Conservation (phyloP, 192 early-diverging fungal species). For the Pilobolus umbonatus region DNA sequence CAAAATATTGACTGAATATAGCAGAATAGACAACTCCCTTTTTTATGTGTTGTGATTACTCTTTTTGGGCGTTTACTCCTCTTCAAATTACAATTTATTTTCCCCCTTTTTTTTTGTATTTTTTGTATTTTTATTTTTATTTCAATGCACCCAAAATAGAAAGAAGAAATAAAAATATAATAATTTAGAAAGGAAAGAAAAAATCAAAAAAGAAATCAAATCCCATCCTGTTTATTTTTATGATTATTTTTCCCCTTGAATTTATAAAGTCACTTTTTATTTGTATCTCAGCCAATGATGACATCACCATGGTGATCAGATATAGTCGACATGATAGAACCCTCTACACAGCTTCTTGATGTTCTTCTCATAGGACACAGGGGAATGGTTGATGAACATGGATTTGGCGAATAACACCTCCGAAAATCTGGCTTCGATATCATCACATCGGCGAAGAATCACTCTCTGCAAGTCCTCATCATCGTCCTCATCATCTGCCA, state of each 20-base stretch:
- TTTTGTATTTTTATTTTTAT: background rate
- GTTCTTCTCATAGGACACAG: slow-evolving; percentile 60
- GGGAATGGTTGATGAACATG: slow-evolving; percentile 78
- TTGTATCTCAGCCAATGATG: no score
- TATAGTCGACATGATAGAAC: slow-evolving; percentile 14
- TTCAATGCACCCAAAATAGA: background rate
- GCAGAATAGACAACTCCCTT: no score
- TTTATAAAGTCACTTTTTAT: no score
- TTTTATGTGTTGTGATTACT: background rate
- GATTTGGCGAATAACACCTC: slow-evolving; percentile 73
- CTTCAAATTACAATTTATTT: no score
- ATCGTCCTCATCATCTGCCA: slow-evolving; percentile 35
- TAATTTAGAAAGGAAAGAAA: background rate
- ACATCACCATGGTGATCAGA: no score
- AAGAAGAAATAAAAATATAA: background rate
- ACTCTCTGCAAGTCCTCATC: slow-evolving; percentile 43
- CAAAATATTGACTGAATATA: no score
- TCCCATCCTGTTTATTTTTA: background rate
- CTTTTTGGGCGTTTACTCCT: background rate
- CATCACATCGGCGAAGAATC: slow-evolving; percentile 59
- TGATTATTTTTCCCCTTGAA: no score
- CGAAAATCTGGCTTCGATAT: slow-evolving; percentile 72
- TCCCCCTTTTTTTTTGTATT: no score
- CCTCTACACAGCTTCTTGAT: slow-evolving; percentile 33
- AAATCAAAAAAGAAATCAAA: background rate